Conservation (phyloP, 306 rosid genomes). For the Dryas drummondii region DNA sequence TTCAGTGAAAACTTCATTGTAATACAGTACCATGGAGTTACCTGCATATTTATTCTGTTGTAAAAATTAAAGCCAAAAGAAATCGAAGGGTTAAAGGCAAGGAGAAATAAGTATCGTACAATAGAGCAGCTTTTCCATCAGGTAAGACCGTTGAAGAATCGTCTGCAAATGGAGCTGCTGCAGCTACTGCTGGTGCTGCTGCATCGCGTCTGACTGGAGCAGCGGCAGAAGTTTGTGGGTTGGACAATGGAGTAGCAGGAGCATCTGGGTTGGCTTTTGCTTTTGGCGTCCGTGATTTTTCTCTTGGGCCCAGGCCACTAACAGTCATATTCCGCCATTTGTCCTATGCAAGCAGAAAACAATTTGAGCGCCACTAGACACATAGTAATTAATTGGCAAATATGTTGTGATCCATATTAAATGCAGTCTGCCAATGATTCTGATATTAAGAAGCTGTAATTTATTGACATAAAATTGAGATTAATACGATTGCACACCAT, state of each 20-base stretch:
- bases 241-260: conserved; percentile 14
- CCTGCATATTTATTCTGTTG: conserved; percentile 1
- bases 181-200: conserved; percentile 4
- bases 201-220: conserved; percentile 16
- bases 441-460: background rate
- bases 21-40: background rate
- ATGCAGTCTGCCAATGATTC: background rate
- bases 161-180: conserved; percentile 18
- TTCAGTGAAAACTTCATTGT: conserved; percentile 8
- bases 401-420: background rate
- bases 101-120: conserved; percentile 23
- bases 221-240: conserved; percentile 17
- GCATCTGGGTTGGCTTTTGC: conserved; percentile 29
- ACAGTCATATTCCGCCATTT: conserved; percentile 49
- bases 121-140: conserved; percentile 25
- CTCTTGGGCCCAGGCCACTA: conserved; percentile 36
- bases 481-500: background rate
- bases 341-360: conserved; percentile 28
- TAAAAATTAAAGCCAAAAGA: background rate
- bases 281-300: conserved; percentile 30
- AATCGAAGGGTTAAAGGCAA: background rate
- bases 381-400: background rate
- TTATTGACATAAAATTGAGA: background rate
- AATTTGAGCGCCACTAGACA: background rate
- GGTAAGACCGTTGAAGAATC: conserved; percentile 31